Base-by-base conservation (phyloP, 352 stramenopile species). In the Globisporangium camurandrum region DNA sequence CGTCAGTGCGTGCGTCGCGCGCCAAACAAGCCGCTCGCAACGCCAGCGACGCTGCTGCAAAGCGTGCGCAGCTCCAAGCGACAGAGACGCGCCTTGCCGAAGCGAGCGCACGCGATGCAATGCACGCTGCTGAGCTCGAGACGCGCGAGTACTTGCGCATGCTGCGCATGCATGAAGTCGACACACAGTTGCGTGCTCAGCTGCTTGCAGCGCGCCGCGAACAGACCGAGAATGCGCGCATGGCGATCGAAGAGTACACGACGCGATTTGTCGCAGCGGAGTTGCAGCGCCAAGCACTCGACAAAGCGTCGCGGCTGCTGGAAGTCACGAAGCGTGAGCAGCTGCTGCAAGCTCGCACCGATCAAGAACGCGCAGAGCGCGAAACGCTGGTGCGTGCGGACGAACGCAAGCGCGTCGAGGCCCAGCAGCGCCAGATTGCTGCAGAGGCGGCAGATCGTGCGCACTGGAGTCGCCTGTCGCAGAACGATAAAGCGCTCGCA, bases 211-310 rank as follows among this genome's bases (percentile, higher is more conserved):
- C 46, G 28, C 68, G 73, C 1, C 46, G 56, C 9, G 74, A 84
- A 31, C 54, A 81, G 17, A 62, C 63, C 2, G 75, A 82, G 43
- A 71, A 69, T 31, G 51, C 64, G 4, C 53, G 52, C 1, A 89
- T 87, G 75, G 19, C 75, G 26, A 51, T 81, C 1, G 69, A 89
- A 49, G 75, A 89, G 39, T 71, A 75, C 43, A 61, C 74, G 10
- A 77, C 50, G 34, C 63, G 71, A 7, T 84, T 87, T 33, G 36
- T 74, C 1, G 53, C 87, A 7, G 63, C 71, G 0, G 68, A 84
- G 49, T 55, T 40, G 9, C 61, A 69, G 22, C 54, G 68, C 3
- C 68, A 68, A 0, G 50, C 67, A 23, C 26, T 75, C 2, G 64
- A 71, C 17, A 42, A 58, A 24, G 47, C 54, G 20, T 41, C 65